A percentile compares a stretch with the other conserved stretches of the same genome.
Evolutionary conservation across 805 yeast species (phyloP).

Genomic region (Huiozyma sinensis): DNA sequence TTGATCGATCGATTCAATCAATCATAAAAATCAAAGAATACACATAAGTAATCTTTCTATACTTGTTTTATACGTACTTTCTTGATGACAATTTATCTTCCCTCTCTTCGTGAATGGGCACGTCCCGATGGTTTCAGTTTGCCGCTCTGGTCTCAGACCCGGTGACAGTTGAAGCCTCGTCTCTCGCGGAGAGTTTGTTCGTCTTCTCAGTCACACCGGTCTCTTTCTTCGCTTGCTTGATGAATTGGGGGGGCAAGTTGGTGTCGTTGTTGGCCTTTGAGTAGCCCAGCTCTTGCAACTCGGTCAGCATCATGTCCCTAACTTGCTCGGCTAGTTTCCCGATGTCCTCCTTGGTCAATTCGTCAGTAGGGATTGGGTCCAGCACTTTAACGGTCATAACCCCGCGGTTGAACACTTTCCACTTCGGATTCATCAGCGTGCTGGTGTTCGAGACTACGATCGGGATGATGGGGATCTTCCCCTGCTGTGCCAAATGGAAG

Average conservation of each 20-base stretch:
- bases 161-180: too few relatives aligned
- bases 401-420: constrained; percentile 64
- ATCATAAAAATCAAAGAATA: too few relatives aligned
- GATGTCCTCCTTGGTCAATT: constrained; percentile 63
- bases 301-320: constrained; percentile 44
- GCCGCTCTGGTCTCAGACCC: too few relatives aligned
- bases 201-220: background rate
- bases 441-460: constrained; percentile 81
- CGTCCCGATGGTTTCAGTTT: too few relatives aligned
- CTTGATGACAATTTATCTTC: too few relatives aligned
- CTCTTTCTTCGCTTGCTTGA: background rate
- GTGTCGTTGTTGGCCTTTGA: constrained; percentile 28
- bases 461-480: constrained; percentile 82
- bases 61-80: too few relatives aligned
- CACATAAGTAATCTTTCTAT: too few relatives aligned
- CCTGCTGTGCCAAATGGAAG: constrained; percentile 92
- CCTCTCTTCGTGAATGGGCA: too few relatives aligned
- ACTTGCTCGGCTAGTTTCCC: constrained; percentile 45
- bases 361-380: constrained; percentile 67
- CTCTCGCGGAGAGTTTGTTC: too few relatives aligned
- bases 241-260: constrained; percentile 16
- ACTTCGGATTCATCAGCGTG: constrained; percentile 49
- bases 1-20: too few relatives aligned
- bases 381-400: constrained; percentile 68
- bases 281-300: constrained; percentile 30